Base-by-base conservation (phyloP, 2,329 filamentous ascomycete species). In the Parafenestella ontariensis region DNA sequence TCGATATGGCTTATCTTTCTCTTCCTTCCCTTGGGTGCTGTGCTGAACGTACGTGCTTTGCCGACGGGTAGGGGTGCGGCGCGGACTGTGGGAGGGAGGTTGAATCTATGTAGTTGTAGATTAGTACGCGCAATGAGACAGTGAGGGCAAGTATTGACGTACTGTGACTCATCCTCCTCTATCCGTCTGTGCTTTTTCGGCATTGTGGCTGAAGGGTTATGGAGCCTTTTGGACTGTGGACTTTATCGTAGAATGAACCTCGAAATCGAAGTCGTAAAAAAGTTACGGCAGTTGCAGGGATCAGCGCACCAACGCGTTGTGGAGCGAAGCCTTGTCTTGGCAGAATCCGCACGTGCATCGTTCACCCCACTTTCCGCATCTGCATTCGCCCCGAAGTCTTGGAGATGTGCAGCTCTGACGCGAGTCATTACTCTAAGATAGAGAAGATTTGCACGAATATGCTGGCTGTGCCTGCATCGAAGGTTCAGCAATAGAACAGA, bases 181-280 rank as follows among this genome's bases (percentile, higher is more conserved):
- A 85, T 85, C 62, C 90, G 84, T 59, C 89, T 94, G 75, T 96
- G 91, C 78, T 96, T 96, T 79, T 94, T 91, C 74, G 91, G 91
- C 91, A 96, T 96, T 29, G 54, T 61, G 52, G 49, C 42, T 50
- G 41, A 42, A 29, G 24, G 21, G 5, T 13, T 34, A 10, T 48
- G 48, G 52, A 41, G 40, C 45, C 47, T 47, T 28, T 21, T 8
- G 15, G 21, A 11, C 20, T n/a, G 3, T 4, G 24, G 13, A 21
- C n/a, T 40, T 9, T 39, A 18, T 17, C 36, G 36, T 13, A 31
- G 28, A 10, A 10, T 18, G 9, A 39, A 21, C 18, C 15, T 13
- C 11, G 10, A 43, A 24, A 8, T 29, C 24, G 23, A 43, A 29
- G 41, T 43, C 41, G 23, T 15, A 43, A 29, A 54, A 54, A 43